phyloP scores from a whole-genome alignment of 352 stramenopile genomes.

The Globisporangium cederbergense region DNA sequence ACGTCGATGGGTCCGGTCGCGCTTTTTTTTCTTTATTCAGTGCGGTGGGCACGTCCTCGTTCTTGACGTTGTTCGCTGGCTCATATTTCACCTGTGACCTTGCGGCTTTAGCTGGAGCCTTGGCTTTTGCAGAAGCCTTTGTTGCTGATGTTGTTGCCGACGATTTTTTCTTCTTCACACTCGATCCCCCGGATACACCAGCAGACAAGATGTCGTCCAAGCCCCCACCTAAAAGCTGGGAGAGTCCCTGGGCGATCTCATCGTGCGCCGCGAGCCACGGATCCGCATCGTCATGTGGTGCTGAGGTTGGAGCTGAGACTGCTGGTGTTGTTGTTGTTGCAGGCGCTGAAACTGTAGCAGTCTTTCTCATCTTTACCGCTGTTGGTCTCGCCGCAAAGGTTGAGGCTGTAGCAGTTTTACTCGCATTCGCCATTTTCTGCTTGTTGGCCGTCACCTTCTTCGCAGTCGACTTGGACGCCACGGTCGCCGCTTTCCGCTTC shows the following conservation, averaged over 20 bases:
- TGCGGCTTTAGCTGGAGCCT: not conserved
- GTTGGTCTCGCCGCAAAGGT: not conserved
- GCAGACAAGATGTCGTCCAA: not conserved
- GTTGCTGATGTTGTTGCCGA: not conserved
- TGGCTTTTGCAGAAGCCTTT: not conserved
- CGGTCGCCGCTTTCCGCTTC: slow-evolving; percentile 4
- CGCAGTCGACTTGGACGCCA: not conserved
- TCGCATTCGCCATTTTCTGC: not conserved
- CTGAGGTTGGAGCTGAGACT: not conserved
- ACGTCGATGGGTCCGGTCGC: not conserved
- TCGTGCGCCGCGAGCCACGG: slow-evolving; percentile 12
- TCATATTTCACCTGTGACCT: slow-evolving; percentile 1
- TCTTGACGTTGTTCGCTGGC: not conserved
- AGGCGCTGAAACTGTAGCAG: too few relatives aligned
- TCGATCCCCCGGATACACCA: not conserved
- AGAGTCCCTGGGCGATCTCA: slow-evolving; percentile 6
- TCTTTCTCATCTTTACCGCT: not conserved
- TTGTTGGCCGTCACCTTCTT: slow-evolving; percentile 1
- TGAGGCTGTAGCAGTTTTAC: not conserved
- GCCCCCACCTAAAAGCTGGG: not conserved
- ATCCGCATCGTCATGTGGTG: not conserved
- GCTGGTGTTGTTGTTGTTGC: too few relatives aligned
- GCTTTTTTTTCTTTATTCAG: not conserved
- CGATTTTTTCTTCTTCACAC: not conserved
- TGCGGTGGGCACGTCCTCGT: not conserved